Base-by-base conservation (phyloP, 2,329 filamentous ascomycete genomes). In the Dothistroma septosporum region DNA sequence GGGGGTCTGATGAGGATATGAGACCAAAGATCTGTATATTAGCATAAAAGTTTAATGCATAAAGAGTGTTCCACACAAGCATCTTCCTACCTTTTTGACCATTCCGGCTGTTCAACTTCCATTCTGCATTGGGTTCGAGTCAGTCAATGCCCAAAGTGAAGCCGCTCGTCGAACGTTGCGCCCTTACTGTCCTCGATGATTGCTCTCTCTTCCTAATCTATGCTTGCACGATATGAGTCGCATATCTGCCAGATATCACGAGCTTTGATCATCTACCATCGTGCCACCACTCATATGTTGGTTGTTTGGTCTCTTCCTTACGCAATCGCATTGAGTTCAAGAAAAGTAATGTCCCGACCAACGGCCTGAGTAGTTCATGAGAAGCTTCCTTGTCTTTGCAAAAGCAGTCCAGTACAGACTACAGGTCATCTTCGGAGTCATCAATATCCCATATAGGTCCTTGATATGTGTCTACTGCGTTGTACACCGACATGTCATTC, bases 21-120 rank as follows among this genome's bases (percentile, higher is more conserved):
- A 59, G 44, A 52, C 44, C 59, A 55, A 44, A 55, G 59, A 50
- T 24, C 46, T 63, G 61, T 60, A 58, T 24, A 59, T 46, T 63
- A 63, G 58, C 53, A 53, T 53, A 60, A 28, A 59, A 21, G 28
- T n/a, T 11, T 59, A 58, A 44, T 44, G 41, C 10, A 44, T 9
- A 16, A 16, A 44, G 3, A 44, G 41, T 19, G 14, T 44, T 44
- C 14, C 14, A 19, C 14, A 44, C 14, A 19, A 44, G 4, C 3
- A n/a, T n/a, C 2, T 7, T 44, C 7, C 19, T 44, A 11, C 7
- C 1, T 44, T 14, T 44, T n/a, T n/a, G n/a, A n/a, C n/a, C n/a
- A 1, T 44, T 44, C 14, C 41, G 14, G 19, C n/a, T 44, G 2
- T 44, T 44, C 4, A 37, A 1, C 24, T 3, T 28, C 24, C 24